phyloP scores from a whole-genome alignment of 148 eudicot genomes.

The Rhododendron griersonianum region DNA sequence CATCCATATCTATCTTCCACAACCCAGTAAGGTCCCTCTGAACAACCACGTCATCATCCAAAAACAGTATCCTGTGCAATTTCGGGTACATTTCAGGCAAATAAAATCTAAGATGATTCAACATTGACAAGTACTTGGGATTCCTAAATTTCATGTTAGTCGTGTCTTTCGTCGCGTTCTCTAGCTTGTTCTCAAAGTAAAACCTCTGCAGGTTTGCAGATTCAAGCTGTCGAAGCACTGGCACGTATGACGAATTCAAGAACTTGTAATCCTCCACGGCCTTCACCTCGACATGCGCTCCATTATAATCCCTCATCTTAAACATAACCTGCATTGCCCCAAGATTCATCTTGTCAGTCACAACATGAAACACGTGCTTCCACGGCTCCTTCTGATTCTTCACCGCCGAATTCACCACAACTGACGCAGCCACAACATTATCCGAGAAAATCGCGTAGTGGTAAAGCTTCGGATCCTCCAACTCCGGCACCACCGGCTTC shows the following conservation, averaged over 20 bases:
- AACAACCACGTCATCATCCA: constrained; percentile 93
- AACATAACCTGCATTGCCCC: constrained; percentile 99
- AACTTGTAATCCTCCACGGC: constrained; percentile 89
- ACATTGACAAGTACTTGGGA: constrained; percentile 87
- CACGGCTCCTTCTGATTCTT: constrained; percentile 82
- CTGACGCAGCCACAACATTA: constrained; percentile 87
- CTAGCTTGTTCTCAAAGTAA: constrained; percentile 81
- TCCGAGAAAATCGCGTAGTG: constrained; percentile 94
- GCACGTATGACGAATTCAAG: constrained; percentile 84
- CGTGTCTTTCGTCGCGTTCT: constrained; percentile 90
- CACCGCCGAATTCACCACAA: constrained; percentile 87
- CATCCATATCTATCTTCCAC: constrained; percentile 96
- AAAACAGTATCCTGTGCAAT: constrained; percentile 71
- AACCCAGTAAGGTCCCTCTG: constrained; percentile 88
- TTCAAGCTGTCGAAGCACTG: constrained; percentile 86
- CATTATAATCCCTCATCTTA: constrained; percentile 78
- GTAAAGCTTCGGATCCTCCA: constrained; percentile 82
- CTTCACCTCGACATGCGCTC: constrained; percentile 90
- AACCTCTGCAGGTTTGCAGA: constrained; percentile 80
- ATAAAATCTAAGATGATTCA: constrained; percentile 89
- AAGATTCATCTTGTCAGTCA: constrained; percentile 91
- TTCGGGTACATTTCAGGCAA: constrained; percentile 90
- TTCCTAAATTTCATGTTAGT: constrained; percentile 94
- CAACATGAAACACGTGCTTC: constrained; percentile 93
- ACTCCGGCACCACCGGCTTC: constrained; percentile 51